Evolutionary conservation across 2,329 filamentous ascomycete species (phyloP), one percentile per base, ranked within the genome.

Genomic region (Harringtonia lauricola): DNA sequence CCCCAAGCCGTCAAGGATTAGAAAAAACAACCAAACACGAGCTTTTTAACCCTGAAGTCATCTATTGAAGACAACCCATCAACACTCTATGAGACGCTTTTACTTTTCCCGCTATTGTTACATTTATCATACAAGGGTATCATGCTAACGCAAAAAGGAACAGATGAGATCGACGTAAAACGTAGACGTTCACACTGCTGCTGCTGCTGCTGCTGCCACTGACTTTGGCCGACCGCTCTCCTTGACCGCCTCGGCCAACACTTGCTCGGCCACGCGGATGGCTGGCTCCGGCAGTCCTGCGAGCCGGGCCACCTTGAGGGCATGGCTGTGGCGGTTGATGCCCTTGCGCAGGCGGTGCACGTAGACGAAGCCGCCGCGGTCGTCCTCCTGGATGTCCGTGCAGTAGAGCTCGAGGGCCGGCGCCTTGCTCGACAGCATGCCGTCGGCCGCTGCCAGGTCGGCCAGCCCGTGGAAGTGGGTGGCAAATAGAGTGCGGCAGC

Each of bases 381-480:
- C 68, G 41, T 84, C 81, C 58, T 95, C 89, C 19, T 80, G 71
- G 9, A 98, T 77, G 62, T 95, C 87, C 0, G 92, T 96, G 60
- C 90, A 96, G 60, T 90, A 95, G 53, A 77, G 78, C 33, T 76
- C 83, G 41, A 95, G 65, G 2, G 57, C 52, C 3, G 18, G 21
- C 36, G 21, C 10, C 24, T 10, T 10, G 24, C 10, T 26, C 7
- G 24, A 26, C 26, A 14, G 36, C 48, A 80, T 56, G 0, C 66
- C 65, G 6, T 66, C 72, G 8, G 70, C 66, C 8, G 59, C 60
- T 0, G 83, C 86, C 67, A 94, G 75, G 56, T 95, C 88, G 2
- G 83, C 83, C 7, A 98, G 67, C 4, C 64, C 70, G 61, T 98
- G 90, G 56, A 96, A 98, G 62, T 98, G 92, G 15, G 92, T 96